phyloP scores from a whole-genome alignment of 1,284 basidiomycete genomes.

The Puccinia brachypodii region DNA sequence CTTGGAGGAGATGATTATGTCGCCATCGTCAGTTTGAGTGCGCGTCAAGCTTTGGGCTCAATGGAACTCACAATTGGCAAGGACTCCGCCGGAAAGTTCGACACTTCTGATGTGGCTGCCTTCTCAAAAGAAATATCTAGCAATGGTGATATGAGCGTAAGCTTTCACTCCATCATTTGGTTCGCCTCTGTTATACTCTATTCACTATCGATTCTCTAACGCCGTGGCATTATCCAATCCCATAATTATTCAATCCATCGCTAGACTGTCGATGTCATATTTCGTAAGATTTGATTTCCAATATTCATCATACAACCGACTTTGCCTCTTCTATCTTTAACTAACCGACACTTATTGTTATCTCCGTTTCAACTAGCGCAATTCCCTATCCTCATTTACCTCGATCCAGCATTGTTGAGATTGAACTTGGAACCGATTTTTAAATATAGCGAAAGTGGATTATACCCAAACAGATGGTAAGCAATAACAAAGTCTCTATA shows the following conservation, averaged over 20 bases:
- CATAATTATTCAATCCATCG: not conserved
- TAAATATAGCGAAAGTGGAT: constrained; percentile 55
- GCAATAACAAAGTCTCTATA: too few relatives aligned
- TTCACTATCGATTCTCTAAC: too few relatives aligned
- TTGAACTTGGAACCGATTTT: constrained; percentile 55
- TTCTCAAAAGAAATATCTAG: constrained; percentile 57
- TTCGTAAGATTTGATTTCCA: constrained; percentile 46
- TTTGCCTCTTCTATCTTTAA: too few relatives aligned
- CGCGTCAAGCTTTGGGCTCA: constrained; percentile 55
- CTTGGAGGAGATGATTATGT: constrained; percentile 54
- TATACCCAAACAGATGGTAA: constrained; percentile 55
- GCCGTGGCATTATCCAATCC: too few relatives aligned
- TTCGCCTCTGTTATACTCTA: too few relatives aligned
- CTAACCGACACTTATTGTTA: too few relatives aligned
- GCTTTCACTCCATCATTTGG: not conserved
- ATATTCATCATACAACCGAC: not conserved
- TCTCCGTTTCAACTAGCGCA: constrained; percentile 49
- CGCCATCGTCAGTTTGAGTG: constrained; percentile 55
- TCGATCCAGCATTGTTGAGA: constrained; percentile 54
- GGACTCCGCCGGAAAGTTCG: constrained; percentile 49
- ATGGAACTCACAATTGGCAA: constrained; percentile 55
- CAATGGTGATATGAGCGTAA: constrained; percentile 55
- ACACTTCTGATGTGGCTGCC: constrained; percentile 53
- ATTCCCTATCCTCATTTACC: constrained; percentile 56
- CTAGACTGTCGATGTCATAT: constrained; percentile 57